Conservation (phyloP, 164 flowering plant genomes). For the Nymphaea colorata region DNA sequence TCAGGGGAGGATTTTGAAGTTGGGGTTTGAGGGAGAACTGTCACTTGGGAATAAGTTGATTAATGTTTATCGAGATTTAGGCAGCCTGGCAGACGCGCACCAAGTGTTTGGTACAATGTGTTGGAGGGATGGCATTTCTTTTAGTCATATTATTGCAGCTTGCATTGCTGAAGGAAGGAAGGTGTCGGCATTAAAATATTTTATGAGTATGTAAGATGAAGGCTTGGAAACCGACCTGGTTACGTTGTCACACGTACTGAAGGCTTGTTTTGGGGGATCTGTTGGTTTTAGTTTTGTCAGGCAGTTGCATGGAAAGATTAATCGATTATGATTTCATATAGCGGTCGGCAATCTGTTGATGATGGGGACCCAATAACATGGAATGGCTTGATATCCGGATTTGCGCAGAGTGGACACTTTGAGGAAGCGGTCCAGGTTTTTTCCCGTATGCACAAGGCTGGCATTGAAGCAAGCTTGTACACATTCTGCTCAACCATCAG, state of each 20-base stretch:
- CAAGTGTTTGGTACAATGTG: constrained; percentile 11
- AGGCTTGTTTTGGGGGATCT: constrained; percentile 12
- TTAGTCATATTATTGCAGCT: constrained; percentile 10
- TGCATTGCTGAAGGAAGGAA: constrained; percentile 5
- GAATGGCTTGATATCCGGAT: constrained; percentile 23
- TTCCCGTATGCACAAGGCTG: constrained; percentile 11
- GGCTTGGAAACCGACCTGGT: constrained; percentile 1
- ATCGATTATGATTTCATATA: constrained; percentile 7
- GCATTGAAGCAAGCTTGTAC: constrained; percentile 12
- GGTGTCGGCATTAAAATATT: constrained; percentile 1
- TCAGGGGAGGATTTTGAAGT: constrained; percentile 17
- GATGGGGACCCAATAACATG: constrained; percentile 16
- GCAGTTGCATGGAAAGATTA: constrained; percentile 15
- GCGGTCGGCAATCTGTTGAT: constrained; percentile 10
- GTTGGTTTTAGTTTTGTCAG: constrained; percentile 4
- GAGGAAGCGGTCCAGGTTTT: constrained; percentile 20
- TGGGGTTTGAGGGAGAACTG: constrained; percentile 11
- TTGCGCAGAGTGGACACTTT: constrained; percentile 18
- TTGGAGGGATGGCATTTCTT: constrained; percentile 8
- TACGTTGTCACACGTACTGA: constrained; percentile 13
- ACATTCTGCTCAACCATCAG: constrained; percentile 16
- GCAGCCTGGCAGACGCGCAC: constrained; percentile 9
- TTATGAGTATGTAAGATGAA: constrained; percentile 10
- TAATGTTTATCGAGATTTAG: constrained; percentile 5
- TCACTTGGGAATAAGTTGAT: constrained; percentile 8